Conservation (phyloP, 768 basidiomycete species). For the Suillus brevipes region DNA sequence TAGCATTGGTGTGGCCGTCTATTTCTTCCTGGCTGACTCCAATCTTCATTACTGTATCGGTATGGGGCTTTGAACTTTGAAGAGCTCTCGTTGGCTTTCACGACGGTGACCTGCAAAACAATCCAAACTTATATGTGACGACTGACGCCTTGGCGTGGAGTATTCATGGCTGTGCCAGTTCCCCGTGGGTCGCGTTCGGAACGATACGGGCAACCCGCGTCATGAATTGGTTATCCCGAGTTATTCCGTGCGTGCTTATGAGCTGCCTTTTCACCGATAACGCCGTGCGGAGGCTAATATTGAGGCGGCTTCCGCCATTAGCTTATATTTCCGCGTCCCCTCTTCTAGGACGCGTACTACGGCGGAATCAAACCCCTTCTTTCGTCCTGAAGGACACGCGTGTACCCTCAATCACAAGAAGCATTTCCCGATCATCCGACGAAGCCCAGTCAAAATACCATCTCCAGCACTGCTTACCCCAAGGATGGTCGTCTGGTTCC, state of each 20-base stretch:
- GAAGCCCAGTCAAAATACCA: no score
- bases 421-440: no score
- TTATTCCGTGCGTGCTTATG: background rate
- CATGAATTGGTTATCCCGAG: background rate
- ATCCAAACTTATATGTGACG: background rate
- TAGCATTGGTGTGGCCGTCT: slow-evolving; percentile 52
- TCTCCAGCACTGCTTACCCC: no score
- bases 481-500: background rate
- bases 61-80: background rate
- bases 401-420: no score
- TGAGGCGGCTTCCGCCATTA: background rate
- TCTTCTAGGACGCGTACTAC: no score
- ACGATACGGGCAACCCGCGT: background rate
- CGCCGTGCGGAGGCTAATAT: background rate
- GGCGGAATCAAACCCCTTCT: no score
- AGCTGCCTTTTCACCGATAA: background rate
- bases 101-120: background rate
- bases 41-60: slow-evolving; percentile 28
- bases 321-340: no score
- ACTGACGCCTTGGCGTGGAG: background rate
- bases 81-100: background rate
- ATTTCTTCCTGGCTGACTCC: slow-evolving; percentile 48
- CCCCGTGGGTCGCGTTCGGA: background rate
- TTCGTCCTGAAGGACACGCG: no score
- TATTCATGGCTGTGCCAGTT: background rate